Percentiles rank a stretch among this genome's conserved stretches.
These are phyloP conservation scores for Chlorella sp. DNA, from an alignment of 139 green algal species.

Conservation along the genomic window DNA sequence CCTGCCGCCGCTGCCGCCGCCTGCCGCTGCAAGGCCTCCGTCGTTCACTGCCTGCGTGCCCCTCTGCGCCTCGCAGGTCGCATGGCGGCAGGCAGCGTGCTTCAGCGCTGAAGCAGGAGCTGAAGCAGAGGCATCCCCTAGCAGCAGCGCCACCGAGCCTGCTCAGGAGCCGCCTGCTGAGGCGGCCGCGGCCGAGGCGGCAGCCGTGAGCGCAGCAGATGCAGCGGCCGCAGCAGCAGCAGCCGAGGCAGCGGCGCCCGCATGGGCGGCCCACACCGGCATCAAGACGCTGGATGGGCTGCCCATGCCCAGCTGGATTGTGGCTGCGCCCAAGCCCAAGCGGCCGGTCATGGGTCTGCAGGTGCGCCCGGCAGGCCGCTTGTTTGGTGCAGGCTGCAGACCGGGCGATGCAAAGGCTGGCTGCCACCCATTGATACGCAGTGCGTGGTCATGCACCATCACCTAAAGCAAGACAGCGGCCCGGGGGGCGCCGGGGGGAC, in stretches of 20 bases:
- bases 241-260: neutral
- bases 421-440: too few species aligned
- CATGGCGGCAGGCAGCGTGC: neutral
- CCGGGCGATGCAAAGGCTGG: too few species aligned
- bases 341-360: neutral
- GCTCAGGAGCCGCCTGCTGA: neutral
- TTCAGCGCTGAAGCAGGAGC: neutral
- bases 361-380: neutral
- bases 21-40: too few species aligned
- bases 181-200: neutral
- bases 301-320: conserved; percentile 28
- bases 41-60: neutral
- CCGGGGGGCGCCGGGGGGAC: too few species aligned
- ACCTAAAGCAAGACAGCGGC: too few species aligned
- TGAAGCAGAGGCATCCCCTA: neutral
- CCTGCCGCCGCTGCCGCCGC: neutral
- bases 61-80: neutral
- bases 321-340: neutral
- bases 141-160: neutral
- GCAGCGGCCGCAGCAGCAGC: neutral
- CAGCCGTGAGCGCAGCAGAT: neutral
- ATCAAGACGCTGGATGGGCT: conserved; percentile 29
- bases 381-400: neutral
- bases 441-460: too few species aligned
- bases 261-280: conserved; percentile 18